These are phyloP conservation scores for Phytophthora pisi DNA, from an alignment of 352 stramenopile species.

Conservation along the genomic window DNA sequence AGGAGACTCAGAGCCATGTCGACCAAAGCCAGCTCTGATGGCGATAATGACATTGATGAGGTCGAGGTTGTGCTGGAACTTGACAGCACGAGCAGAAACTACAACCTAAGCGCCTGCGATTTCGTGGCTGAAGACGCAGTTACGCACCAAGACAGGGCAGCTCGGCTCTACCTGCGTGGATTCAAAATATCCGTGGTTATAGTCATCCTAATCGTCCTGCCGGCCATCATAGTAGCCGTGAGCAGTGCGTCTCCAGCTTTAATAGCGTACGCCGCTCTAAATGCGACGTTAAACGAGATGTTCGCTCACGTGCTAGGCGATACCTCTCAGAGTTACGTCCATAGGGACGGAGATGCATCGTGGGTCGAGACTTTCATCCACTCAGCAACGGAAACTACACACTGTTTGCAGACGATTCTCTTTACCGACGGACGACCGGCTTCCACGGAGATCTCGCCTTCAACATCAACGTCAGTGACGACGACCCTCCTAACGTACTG, in stretches of 20 bases:
- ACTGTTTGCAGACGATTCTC: constrained; percentile 25
- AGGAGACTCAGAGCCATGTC: too few species aligned
- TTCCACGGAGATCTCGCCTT: constrained; percentile 56
- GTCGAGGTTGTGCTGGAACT: too few species aligned
- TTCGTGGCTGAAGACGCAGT: too few species aligned
- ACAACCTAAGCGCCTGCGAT: too few species aligned
- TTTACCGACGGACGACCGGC: constrained; percentile 46
- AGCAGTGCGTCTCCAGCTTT: neutral
- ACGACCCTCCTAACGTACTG: constrained; percentile 53
- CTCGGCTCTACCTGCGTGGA: too few species aligned
- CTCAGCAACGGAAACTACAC: constrained; percentile 26
- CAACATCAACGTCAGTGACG: constrained; percentile 39
- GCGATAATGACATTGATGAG: too few species aligned
- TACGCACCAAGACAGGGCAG: too few species aligned
- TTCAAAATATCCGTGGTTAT: too few species aligned
- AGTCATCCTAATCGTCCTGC: neutral
- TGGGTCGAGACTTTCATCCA: constrained; percentile 12
- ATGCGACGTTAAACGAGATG: neutral
- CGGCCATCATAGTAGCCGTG: neutral
- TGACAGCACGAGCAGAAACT: too few species aligned
- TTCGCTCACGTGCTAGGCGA: neutral
- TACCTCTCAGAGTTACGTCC: too few species aligned
- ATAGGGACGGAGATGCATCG: constrained; percentile 7
- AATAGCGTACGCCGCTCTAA: neutral
- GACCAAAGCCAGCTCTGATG: too few species aligned